Evolutionary conservation across 1,284 basidiomycete genomes (phyloP).

Genomic region (Sporisorium reilianum): DNA sequence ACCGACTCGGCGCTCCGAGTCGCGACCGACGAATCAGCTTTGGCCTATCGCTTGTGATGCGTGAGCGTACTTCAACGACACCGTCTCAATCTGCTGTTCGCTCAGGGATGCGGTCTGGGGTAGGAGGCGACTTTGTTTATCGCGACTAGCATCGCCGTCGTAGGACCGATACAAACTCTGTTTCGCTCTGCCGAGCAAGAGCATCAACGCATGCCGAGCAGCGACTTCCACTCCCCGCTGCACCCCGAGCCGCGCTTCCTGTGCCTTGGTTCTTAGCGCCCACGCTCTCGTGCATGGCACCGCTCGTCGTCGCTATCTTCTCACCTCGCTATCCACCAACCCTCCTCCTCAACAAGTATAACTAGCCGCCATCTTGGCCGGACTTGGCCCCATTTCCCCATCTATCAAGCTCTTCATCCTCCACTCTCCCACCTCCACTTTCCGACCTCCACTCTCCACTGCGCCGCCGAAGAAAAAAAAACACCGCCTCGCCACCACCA

Average conservation of each 20-base stretch:
- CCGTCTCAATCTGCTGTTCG: no score
- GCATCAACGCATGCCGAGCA: not conserved
- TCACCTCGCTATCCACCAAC: not conserved
- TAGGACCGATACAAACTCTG: slow-evolving; percentile 2
- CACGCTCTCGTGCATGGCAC: not conserved
- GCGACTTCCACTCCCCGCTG: not conserved
- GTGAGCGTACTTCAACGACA: no score
- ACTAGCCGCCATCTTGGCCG: slow-evolving; percentile 7
- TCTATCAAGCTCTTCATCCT: not conserved
- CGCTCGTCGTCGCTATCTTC: not conserved
- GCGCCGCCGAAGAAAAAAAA: no score
- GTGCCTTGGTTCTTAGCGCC: not conserved
- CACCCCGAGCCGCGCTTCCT: slow-evolving; percentile 17
- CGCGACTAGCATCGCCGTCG: not conserved
- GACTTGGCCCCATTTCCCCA: not conserved
- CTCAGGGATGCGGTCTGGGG: not conserved
- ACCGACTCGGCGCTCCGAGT: slow-evolving; percentile 29
- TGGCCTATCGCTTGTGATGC: no score
- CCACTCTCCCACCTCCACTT: not conserved
- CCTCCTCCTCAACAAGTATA: slow-evolving; percentile 27
- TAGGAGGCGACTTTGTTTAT: no score
- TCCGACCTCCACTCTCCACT: no score
- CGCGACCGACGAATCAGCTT: slow-evolving; percentile 18
- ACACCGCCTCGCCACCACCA: not conserved
- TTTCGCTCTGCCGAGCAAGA: not conserved